These are phyloP conservation scores for Raphanus raphanistrum DNA, from an alignment of 345 rosid genomes.

Conservation along the genomic window DNA sequence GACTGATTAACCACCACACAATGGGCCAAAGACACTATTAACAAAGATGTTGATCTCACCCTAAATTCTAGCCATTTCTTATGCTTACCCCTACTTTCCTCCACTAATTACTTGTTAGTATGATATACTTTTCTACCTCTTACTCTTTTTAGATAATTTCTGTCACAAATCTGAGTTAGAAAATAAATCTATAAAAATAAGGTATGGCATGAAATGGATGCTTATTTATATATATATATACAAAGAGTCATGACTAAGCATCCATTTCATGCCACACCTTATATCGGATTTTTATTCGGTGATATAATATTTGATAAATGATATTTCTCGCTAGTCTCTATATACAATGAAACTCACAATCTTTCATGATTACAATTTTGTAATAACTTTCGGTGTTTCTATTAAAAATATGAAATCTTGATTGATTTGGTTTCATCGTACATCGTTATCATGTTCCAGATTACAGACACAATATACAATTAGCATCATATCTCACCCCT, in stretches of 20 bases:
- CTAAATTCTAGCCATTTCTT: slow-evolving; percentile 30
- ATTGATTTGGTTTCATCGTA: background rate
- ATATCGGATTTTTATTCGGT: background rate
- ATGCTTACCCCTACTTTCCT: background rate
- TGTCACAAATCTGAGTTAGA: background rate
- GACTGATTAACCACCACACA: slow-evolving; percentile 39
- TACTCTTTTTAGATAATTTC: background rate
- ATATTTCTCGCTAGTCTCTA: background rate
- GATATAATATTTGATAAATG: background rate
- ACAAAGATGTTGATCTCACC: slow-evolving; percentile 16
- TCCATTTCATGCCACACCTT: too few relatives aligned
- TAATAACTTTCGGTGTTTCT: background rate
- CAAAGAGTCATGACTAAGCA: too few relatives aligned
- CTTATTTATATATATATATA: background rate
- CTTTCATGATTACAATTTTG: background rate
- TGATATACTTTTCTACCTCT: background rate
- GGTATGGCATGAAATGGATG: background rate
- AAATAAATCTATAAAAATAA: background rate
- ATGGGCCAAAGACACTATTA: slow-evolving; percentile 44
- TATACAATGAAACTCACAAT: background rate
- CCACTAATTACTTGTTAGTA: background rate
- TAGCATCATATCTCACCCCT: background rate
- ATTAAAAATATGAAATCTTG: background rate
- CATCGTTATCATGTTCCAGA: background rate
- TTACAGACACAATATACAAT: background rate